Evolutionary conservation across 495 filamentous ascomycete species (phyloP), one percentile per base, ranked within the genome.

Genomic region (Xylaria palmicola): DNA sequence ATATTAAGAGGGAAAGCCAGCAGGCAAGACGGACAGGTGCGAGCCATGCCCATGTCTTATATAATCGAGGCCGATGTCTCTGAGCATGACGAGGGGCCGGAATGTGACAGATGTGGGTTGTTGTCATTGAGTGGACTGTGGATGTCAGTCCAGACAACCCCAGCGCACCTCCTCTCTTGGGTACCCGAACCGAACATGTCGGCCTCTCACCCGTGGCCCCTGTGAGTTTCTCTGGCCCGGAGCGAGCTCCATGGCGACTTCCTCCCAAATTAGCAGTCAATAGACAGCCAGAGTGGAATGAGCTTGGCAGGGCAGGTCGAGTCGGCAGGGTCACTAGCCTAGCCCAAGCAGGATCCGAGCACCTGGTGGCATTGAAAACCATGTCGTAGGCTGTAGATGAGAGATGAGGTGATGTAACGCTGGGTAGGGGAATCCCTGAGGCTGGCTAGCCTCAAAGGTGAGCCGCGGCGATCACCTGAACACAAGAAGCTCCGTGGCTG

Each of bases 31-130:
- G 41, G 48, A 29, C 13, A 27, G 37, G 39, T 17, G 56, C 59
- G 62, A 57, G 60, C 37, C 32, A 59, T 60, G 53, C 24, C 43
- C 48, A 43, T 65, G 56, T 68, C 66, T 71, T 71, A 71, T 71
- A 71, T 53, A 47, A 20, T 26, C 27, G 10, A 60, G 51, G 37
- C 13, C 17, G 12, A 60, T 52, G 44, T 44, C 27, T 10, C 24
- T 44, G 30, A 22, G 57, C 36, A 52, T 44, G 57, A 50, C 27
- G n/a, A n/a, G n/a, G n/a, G n/a, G n/a, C n/a, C n/a, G n/a, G n/a
- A n/a, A n/a, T n/a, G n/a, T n/a, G n/a, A n/a, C n/a, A n/a, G n/a
- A n/a, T n/a, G n/a, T n/a, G n/a, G n/a, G n/a, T n/a, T n/a, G n/a
- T n/a, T n/a, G n/a, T n/a, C n/a, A n/a, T n/a, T n/a, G n/a, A n/a